Conservation (phyloP, 225 moss, liverwort and hornwort species). For the Sphagnum contortum region DNA sequence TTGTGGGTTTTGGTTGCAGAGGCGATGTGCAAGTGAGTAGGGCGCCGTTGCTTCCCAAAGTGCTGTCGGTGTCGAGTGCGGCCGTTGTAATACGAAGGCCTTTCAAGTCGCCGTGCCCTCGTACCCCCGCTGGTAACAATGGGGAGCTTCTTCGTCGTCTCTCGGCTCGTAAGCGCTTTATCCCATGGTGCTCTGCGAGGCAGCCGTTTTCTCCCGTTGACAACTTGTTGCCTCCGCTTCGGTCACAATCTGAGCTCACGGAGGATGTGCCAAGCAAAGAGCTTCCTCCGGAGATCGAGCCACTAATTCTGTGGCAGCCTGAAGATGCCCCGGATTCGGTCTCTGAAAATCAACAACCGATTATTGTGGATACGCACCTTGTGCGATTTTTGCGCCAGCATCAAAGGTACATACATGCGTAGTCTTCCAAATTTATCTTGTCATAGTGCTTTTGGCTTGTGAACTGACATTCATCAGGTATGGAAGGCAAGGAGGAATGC, state of each 20-base stretch:
- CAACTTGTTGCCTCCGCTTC: slow-evolving; percentile 36
- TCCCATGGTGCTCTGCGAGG: slow-evolving; percentile 67
- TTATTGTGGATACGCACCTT: slow-evolving; percentile 73
- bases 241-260: slow-evolving; percentile 24
- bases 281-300: slow-evolving; percentile 81
- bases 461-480: not conserved
- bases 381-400: slow-evolving; percentile 79
- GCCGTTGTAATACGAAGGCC: slow-evolving; percentile 81
- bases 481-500: no score
- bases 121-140: slow-evolving; percentile 38
- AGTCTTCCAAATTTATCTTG: not conserved
- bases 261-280: slow-evolving; percentile 48
- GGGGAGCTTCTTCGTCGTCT: slow-evolving; percentile 76
- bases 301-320: slow-evolving; percentile 83
- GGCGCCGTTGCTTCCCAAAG: slow-evolving; percentile 77
- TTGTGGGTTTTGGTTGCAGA: slow-evolving; percentile 21
- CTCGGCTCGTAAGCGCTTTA: slow-evolving; percentile 75
- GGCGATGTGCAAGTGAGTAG: slow-evolving; percentile 78
- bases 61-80: slow-evolving; percentile 72
- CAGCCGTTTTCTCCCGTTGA: slow-evolving; percentile 58
- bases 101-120: slow-evolving; percentile 83
- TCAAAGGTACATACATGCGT: slow-evolving; percentile 46
- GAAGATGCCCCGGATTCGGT: slow-evolving; percentile 35
- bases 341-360: slow-evolving; percentile 39
- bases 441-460: not conserved